These are phyloP conservation scores for Staphylotrichum tortipilum DNA, from an alignment of 495 filamentous ascomycete genomes.

Conservation along the genomic window DNA sequence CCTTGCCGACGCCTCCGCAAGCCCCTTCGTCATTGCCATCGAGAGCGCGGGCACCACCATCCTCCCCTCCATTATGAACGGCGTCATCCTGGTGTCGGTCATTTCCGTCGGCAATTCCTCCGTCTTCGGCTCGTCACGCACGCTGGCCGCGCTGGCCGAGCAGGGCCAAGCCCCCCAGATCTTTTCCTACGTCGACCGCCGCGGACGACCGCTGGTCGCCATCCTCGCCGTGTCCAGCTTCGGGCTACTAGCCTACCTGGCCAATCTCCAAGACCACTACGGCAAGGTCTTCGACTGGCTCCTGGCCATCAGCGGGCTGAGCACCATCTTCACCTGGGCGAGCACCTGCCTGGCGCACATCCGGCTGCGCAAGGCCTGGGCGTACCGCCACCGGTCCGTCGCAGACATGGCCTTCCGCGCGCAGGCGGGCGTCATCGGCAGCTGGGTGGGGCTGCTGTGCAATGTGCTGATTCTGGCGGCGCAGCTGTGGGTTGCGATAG, in stretches of 20 bases:
- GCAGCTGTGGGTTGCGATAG: slow-evolving; percentile 85
- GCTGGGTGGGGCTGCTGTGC: slow-evolving; percentile 74
- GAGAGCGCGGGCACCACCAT: slow-evolving; percentile 65
- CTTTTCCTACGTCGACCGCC: slow-evolving; percentile 74
- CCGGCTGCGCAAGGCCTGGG: slow-evolving; percentile 80
- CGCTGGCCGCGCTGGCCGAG: slow-evolving; percentile 77
- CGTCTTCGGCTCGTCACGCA: slow-evolving; percentile 82
- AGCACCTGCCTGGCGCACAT: slow-evolving; percentile 85
- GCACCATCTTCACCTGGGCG: slow-evolving; percentile 89
- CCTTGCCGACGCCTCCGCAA: slow-evolving; percentile 60
- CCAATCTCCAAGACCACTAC: slow-evolving; percentile 53
- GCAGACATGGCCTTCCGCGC: slow-evolving; percentile 76
- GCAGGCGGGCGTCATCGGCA: slow-evolving; percentile 73
- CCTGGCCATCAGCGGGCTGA: slow-evolving; percentile 79
- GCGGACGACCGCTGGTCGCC: slow-evolving; percentile 68
- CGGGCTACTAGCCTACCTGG: slow-evolving; percentile 73
- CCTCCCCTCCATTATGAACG: slow-evolving; percentile 80
- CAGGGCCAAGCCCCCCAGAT: slow-evolving; percentile 73
- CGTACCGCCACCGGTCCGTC: slow-evolving; percentile 57
- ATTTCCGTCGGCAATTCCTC: slow-evolving; percentile 82
- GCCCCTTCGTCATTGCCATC: slow-evolving; percentile 86
- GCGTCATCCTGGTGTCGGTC: slow-evolving; percentile 82
- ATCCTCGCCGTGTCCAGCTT: slow-evolving; percentile 59
- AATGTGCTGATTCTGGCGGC: slow-evolving; percentile 72
- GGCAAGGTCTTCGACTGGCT: slow-evolving; percentile 74